Evolutionary conservation across 495 filamentous ascomycete species (phyloP).

Genomic region (Aspergillus nanangensis): DNA sequence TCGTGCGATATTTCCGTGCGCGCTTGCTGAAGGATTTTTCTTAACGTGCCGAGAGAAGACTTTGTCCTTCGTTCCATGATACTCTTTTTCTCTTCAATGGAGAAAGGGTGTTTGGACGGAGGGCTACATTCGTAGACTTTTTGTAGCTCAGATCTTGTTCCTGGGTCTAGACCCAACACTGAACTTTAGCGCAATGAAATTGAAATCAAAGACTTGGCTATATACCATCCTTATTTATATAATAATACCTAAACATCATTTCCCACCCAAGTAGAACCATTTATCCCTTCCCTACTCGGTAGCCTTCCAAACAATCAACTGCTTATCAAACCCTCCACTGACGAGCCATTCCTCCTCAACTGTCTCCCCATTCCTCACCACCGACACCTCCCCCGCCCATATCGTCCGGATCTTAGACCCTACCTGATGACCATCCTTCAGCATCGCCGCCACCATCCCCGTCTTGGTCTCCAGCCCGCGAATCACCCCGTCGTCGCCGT

Average conservation of each 20-base stretch:
- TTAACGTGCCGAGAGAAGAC: constrained; percentile 85
- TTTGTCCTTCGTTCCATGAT: constrained; percentile 83
- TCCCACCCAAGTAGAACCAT: constrained; percentile 6
- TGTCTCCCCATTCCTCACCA: constrained; percentile 18
- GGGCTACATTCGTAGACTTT: constrained; percentile 55
- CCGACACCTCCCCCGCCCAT: constrained; percentile 54
- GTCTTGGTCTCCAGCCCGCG: constrained; percentile 59
- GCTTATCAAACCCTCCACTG: constrained; percentile 67
- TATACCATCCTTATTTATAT: too few species aligned
- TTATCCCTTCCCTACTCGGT: too few species aligned
- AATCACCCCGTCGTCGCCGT: constrained; percentile 64
- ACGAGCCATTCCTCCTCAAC: constrained; percentile 52
- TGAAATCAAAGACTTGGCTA: too few species aligned
- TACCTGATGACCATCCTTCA: constrained; percentile 52
- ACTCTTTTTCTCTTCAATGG: constrained; percentile 54
- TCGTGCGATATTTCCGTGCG: constrained; percentile 66
- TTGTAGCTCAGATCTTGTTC: constrained; percentile 1
- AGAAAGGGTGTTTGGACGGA: constrained; percentile 82
- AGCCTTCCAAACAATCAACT: constrained; percentile 56
- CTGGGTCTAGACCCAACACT: too few species aligned
- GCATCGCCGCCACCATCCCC: constrained; percentile 49
- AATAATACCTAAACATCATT: not conserved
- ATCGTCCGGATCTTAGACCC: constrained; percentile 63
- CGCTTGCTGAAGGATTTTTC: constrained; percentile 90
- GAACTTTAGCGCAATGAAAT: too few species aligned